A percentile compares a stretch with the other conserved stretches of the same genome.
phyloP scores from a whole-genome alignment of 257 asterid genomes.

The Scutellaria baicalensis region DNA sequence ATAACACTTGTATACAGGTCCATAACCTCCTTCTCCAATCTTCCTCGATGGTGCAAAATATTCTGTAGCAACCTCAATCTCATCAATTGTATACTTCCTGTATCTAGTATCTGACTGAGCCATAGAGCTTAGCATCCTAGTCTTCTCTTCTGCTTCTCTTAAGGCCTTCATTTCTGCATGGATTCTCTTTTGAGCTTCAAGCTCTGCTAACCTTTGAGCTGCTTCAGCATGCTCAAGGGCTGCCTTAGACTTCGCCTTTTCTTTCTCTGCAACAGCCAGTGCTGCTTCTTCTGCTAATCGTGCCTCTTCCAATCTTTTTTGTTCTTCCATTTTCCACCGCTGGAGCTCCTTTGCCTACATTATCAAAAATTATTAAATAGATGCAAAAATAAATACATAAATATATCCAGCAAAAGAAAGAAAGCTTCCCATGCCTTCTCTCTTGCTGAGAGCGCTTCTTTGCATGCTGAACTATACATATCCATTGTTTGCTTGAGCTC shows the following conservation, averaged over 20 bases:
- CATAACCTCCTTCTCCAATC: constrained; percentile 97
- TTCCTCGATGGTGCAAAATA: constrained; percentile 61
- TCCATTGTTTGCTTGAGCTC: constrained; percentile 96
- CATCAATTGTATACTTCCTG: constrained; percentile 80
- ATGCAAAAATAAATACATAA: not conserved
- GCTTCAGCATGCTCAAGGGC: constrained; percentile 65
- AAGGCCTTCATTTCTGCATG: constrained; percentile 67
- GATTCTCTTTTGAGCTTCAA: constrained; percentile 76
- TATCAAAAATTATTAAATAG: not conserved
- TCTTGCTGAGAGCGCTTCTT: constrained; percentile 64
- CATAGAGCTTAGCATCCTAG: constrained; percentile 16
- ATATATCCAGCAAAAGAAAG: not conserved
- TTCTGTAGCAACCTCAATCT: constrained; percentile 80
- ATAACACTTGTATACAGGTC: constrained; percentile 81
- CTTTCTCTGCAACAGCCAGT: constrained; percentile 31
- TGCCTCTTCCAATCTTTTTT: constrained; percentile 40
- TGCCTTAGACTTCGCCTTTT: constrained; percentile 41
- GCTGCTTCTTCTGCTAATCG: constrained; percentile 44
- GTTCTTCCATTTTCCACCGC: constrained; percentile 48
- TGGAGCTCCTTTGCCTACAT: constrained; percentile 52
- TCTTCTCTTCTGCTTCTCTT: constrained; percentile 51
- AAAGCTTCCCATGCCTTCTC: constrained; percentile 28
- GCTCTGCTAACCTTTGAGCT: constrained; percentile 68
- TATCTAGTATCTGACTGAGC: constrained; percentile 43
- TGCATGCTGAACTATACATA: constrained; percentile 89